These are phyloP conservation scores for Geum urbanum DNA, from an alignment of 306 rosid species.

Conservation along the genomic window DNA sequence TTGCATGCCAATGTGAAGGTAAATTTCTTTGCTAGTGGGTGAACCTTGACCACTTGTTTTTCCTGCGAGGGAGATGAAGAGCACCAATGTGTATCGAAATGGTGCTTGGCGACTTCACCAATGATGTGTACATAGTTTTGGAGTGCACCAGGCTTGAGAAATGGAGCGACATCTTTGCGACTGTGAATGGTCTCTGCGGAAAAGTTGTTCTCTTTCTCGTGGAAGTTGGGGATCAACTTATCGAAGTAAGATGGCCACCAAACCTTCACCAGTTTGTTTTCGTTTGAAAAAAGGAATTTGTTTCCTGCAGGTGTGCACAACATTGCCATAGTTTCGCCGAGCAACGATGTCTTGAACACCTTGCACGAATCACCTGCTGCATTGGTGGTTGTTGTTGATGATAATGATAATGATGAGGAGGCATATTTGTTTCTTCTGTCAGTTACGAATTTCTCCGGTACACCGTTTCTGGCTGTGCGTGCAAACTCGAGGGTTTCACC, in stretches of 20 bases:
- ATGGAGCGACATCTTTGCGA: not conserved
- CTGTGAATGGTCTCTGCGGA: not conserved
- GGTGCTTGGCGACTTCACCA: not conserved
- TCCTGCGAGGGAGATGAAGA: not conserved
- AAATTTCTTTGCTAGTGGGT: not conserved
- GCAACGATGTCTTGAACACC: conserved; percentile 20
- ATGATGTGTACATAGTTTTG: conserved; percentile 12
- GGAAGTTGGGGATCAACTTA: not conserved
- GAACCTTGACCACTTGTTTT: not conserved
- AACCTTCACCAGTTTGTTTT: conserved; percentile 18
- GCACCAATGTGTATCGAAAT: not conserved
- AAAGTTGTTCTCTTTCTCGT: not conserved
- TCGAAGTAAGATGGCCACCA: conserved; percentile 19
- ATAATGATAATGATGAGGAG: not conserved
- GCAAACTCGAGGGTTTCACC: conserved; percentile 22
- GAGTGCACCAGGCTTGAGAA: conserved; percentile 16
- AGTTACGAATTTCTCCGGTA: conserved; percentile 12
- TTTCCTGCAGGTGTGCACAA: conserved; percentile 11
- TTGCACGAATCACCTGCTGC: not conserved
- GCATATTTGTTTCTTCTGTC: not conserved
- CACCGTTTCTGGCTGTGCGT: not conserved
- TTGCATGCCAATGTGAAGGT: not conserved
- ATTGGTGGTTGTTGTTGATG: too few species aligned
- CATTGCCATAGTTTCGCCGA: not conserved
- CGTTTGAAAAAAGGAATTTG: conserved; percentile 16